Evolutionary conservation across 805 yeast genomes (phyloP).

Genomic region (Myxozyma lipomycoides): DNA sequence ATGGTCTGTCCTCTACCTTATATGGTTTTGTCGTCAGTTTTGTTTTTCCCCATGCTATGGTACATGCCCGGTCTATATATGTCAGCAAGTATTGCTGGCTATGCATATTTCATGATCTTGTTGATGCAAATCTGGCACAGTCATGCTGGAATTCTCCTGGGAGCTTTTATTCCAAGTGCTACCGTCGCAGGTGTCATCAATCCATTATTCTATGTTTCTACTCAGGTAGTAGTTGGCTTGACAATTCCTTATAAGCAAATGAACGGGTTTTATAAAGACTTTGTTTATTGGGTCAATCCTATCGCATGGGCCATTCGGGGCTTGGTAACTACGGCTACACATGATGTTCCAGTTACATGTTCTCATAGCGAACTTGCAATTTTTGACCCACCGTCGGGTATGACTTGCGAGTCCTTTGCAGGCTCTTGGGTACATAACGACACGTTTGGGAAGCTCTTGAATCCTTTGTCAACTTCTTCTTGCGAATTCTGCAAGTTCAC

Average conservation of each 20-base stretch:
- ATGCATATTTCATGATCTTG: conserved; percentile 44
- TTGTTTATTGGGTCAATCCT: conserved; percentile 73
- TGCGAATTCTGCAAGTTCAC: conserved; percentile 61
- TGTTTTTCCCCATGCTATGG: conserved; percentile 56
- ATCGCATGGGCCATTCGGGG: conserved; percentile 61
- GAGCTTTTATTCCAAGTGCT: conserved; percentile 39
- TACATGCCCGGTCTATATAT: conserved; percentile 73
- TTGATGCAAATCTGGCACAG: conserved; percentile 24
- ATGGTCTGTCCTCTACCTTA: conserved; percentile 6
- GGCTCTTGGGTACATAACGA: conserved; percentile 44
- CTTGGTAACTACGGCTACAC: conserved; percentile 53
- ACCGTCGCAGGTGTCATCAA: conserved; percentile 51
- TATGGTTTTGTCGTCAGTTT: conserved; percentile 51
- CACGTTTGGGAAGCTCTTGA: conserved; percentile 48
- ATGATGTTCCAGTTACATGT: conserved; percentile 49
- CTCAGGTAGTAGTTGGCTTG: conserved; percentile 75
- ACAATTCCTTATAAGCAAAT: conserved; percentile 49
- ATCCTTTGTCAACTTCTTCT: conserved; percentile 44
- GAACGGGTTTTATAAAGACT: conserved; percentile 70
- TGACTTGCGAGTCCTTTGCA: conserved; percentile 48
- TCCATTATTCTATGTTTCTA: conserved; percentile 55
- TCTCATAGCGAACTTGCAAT: conserved; percentile 45
- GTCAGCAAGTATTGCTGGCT: conserved; percentile 40
- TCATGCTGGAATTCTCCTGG: conserved; percentile 44
- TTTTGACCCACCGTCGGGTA: conserved; percentile 52